Evolutionary conservation across 148 eudicot species (phyloP).

Genomic region (Diospyros kaki): DNA sequence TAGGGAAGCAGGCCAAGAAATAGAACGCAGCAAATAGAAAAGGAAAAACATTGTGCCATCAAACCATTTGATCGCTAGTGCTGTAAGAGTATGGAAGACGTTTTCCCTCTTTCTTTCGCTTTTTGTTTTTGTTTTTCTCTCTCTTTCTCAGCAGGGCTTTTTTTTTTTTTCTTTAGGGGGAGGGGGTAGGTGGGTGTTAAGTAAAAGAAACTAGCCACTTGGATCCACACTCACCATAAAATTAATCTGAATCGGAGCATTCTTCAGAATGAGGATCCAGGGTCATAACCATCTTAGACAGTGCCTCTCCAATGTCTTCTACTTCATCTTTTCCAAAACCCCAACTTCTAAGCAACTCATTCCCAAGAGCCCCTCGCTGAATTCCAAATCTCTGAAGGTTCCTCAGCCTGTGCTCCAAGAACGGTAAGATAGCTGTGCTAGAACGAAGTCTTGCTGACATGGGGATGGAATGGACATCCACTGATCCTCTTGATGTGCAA

Average conservation of each 20-base stretch:
- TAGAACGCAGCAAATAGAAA: neutral
- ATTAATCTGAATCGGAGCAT: conserved; percentile 80
- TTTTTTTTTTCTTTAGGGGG: too few species aligned
- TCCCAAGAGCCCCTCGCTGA: conserved; percentile 63
- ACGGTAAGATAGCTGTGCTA: conserved; percentile 69
- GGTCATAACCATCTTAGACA: conserved; percentile 50
- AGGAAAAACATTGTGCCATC: neutral
- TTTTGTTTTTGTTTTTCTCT: too few species aligned
- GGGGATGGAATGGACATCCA: conserved; percentile 77
- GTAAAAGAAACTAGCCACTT: neutral
- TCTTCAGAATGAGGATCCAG: conserved; percentile 47
- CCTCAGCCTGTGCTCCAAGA: conserved; percentile 51
- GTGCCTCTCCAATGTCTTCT: conserved; percentile 68
- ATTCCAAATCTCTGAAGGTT: conserved; percentile 68
- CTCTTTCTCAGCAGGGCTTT: too few species aligned
- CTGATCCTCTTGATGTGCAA: conserved; percentile 58
- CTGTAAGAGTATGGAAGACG: neutral
- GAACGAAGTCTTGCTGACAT: conserved; percentile 88
- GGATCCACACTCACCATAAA: neutral
- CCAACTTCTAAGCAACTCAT: conserved; percentile 61
- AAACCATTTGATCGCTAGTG: neutral
- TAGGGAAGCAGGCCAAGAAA: neutral
- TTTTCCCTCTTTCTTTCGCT: too few species aligned
- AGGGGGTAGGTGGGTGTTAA: too few species aligned
- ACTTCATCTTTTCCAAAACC: conserved; percentile 85